A percentile compares a stretch with the other conserved stretches of the same genome.
Evolutionary conservation across 495 filamentous ascomycete species (phyloP).

Genomic region (Chaetomium cochliodes): DNA sequence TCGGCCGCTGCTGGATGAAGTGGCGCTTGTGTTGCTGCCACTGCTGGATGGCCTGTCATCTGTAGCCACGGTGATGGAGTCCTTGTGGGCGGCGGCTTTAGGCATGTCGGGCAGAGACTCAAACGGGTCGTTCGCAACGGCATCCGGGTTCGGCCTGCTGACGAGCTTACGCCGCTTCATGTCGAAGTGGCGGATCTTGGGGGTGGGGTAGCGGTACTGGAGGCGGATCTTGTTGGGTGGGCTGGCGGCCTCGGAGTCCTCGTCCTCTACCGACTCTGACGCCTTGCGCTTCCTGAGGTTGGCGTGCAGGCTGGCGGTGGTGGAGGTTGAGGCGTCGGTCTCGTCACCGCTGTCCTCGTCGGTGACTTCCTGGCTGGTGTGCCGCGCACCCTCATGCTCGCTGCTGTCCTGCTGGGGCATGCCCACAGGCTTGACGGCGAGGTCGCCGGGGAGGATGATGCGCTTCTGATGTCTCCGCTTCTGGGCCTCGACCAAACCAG

Average conservation of each 20-base stretch:
- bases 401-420: constrained; percentile 11
- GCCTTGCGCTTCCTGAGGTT: constrained; percentile 32
- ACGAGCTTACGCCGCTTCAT: constrained; percentile 22
- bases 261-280: not conserved
- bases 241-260: not conserved
- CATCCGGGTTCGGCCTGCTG: constrained; percentile 20
- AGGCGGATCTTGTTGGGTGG: constrained; percentile 29
- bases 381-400: constrained; percentile 1
- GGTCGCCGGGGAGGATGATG: constrained; percentile 22
- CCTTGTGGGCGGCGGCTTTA: not conserved
- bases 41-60: constrained; percentile 1
- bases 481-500: constrained; percentile 28
- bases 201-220: constrained; percentile 22
- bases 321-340: constrained; percentile 28
- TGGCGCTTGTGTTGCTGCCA: constrained; percentile 18
- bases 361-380: not conserved
- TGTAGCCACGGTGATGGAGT: not conserved
- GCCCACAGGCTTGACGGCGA: constrained; percentile 11
- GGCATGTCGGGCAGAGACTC: not conserved
- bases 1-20: constrained; percentile 9
- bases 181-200: constrained; percentile 17
- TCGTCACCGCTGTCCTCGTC: constrained; percentile 25
- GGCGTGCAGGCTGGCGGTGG: constrained; percentile 27
- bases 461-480: constrained; percentile 19
- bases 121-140: constrained; percentile 16